These are phyloP conservation scores for Quercus agrifolia DNA, from an alignment of 306 rosid genomes.

Conservation along the genomic window DNA sequence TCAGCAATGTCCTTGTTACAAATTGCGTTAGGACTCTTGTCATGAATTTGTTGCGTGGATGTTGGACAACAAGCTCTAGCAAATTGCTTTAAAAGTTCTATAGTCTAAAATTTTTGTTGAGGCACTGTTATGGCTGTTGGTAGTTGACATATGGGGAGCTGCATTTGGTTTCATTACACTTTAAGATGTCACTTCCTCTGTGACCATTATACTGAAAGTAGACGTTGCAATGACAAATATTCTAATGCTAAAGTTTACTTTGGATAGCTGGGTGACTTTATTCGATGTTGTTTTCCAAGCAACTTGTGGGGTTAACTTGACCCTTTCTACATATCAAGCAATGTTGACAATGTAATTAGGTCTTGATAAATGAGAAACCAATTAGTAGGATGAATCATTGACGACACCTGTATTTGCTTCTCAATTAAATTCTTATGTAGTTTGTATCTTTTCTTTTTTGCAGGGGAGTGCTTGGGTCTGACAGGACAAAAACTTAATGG, in stretches of 20 bases:
- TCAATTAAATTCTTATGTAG: slow-evolving; percentile 9
- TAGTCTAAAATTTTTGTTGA: not conserved
- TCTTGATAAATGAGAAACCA: too few species aligned
- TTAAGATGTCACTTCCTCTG: not conserved
- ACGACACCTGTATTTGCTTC: not conserved
- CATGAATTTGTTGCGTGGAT: not conserved
- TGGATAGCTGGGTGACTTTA: not conserved
- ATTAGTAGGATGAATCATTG: not conserved
- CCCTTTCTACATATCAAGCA: not conserved
- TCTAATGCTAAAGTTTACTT: not conserved
- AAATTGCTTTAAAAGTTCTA: not conserved
- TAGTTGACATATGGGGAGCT: not conserved
- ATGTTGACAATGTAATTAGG: not conserved
- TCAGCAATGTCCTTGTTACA: not conserved
- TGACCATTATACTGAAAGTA: not conserved
- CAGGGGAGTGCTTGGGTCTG: slow-evolving; percentile 92
- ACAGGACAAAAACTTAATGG: slow-evolving; percentile 83
- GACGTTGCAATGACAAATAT: not conserved
- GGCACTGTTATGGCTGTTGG: not conserved
- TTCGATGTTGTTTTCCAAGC: not conserved
- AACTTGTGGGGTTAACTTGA: not conserved
- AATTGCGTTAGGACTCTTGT: not conserved
- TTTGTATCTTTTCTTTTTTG: slow-evolving; percentile 20
- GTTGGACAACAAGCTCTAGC: not conserved
- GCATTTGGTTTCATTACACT: not conserved